Base-by-base conservation (phyloP, 495 filamentous ascomycete genomes). In the Elasticomyces elasticus region DNA sequence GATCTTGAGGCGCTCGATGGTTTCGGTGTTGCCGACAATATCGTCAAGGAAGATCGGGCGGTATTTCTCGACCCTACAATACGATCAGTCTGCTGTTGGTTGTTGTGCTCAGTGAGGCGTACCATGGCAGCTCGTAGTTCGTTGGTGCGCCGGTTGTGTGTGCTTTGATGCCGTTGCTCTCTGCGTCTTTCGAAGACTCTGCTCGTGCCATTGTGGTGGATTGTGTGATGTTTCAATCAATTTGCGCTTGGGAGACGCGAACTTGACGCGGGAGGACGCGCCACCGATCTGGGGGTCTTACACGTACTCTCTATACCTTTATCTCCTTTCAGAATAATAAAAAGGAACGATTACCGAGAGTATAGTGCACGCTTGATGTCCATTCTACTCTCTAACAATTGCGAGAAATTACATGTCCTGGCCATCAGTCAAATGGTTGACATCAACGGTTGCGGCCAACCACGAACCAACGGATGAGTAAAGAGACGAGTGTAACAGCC, bases 21-120 rank as follows among this genome's bases (percentile, higher is more conserved):
- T 99, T 67, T 99, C 92, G 12, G 83, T 94, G 67, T 99, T 99
- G 56, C 92, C 92, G 51, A 97, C 94, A 46, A 99, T 81, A 66
- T 99, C 92, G 72, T 96, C 89, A 30, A 99, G 84, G 73, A 89
- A 87, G 47, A 90, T 74, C 0, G 92, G 92, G 38, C 92, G 81
- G 71, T 99, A 99, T 68, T 99, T 99, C 70, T 99, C 92, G 33
- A 99, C 94, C 92, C 92, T 96, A 56, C 28, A 19, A 57, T 64
- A 65, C 58, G 37, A 23, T 23, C 44, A 48, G 49, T 26, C 26
- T 19, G 22, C 13, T 45, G 19, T 12, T 37, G 20, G 37, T 40
- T 42, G 41, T 51, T 31, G 44, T 27, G 30, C 27, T 19, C 11
- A 37, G 45, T 12, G 24, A 17, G 24, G 65, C 76, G 46, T 72